These are phyloP conservation scores for Wilhelminamyces savonicus DNA, from an alignment of 805 yeast species.

Conservation along the genomic window DNA sequence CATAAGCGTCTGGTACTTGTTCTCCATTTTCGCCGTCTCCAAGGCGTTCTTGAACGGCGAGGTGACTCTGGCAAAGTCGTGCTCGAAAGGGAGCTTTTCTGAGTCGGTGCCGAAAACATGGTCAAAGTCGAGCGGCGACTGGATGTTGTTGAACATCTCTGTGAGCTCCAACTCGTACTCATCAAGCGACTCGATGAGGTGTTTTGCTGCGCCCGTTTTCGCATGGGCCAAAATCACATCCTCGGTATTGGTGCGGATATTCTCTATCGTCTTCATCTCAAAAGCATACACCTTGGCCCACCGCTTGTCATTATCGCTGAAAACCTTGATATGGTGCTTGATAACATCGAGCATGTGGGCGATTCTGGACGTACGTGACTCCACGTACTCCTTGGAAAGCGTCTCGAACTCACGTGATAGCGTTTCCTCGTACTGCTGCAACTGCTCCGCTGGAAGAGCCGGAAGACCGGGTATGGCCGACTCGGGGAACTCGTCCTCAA, in stretches of 20 bases:
- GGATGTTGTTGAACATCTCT: conserved; percentile 21
- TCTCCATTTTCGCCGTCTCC: conserved; percentile 19
- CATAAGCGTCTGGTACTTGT: conserved; percentile 21
- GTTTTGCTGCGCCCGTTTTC: conserved; percentile 4
- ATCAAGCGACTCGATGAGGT: conserved; percentile 6
- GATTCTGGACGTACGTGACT: conserved; percentile 23
- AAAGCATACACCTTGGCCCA: conserved; percentile 27
- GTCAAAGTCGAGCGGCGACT: conserved; percentile 31
- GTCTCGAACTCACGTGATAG: conserved; percentile 17
- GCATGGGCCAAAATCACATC: conserved; percentile 13
- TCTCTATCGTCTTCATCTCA: conserved; percentile 29
- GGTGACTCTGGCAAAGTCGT: conserved; percentile 15
- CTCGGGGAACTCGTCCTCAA: neutral
- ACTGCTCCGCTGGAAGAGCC: neutral
- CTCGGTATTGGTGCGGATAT: conserved; percentile 26
- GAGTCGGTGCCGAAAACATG: conserved; percentile 11
- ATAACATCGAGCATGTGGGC: conserved; percentile 18
- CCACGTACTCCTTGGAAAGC: conserved; percentile 18
- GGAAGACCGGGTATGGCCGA: neutral
- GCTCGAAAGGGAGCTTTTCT: conserved; percentile 15
- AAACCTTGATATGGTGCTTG: conserved; percentile 16
- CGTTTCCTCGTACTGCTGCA: conserved; percentile 4
- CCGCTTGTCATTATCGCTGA: conserved; percentile 21
- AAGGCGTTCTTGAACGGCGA: conserved; percentile 18
- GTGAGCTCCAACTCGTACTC: conserved; percentile 27